Conservation (phyloP, 106 monocot species). For the Posidonia australis region DNA sequence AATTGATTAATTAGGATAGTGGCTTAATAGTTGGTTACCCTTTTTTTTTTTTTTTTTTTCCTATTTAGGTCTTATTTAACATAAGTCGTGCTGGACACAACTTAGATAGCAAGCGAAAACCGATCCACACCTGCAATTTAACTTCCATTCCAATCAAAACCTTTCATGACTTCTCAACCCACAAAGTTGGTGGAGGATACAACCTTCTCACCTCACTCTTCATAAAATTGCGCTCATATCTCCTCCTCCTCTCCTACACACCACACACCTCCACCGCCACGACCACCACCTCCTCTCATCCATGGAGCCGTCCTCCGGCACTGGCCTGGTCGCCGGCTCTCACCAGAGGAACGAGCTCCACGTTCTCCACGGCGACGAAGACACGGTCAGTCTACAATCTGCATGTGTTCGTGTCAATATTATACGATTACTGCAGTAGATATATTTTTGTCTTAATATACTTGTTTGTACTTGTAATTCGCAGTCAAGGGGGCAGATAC, state of each 20-base stretch:
- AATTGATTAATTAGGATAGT: no score
- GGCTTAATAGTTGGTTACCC: no score
- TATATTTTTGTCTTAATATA: neutral
- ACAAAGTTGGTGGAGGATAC: constrained; percentile 54
- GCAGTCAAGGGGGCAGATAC: constrained; percentile 8
- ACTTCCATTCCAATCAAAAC: constrained; percentile 60
- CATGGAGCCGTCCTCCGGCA: constrained; percentile 36
- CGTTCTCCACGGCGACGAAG: constrained; percentile 36
- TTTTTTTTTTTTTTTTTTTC: no score
- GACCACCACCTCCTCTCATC: neutral
- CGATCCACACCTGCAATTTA: neutral
- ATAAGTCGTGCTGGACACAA: no score
- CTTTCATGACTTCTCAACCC: constrained; percentile 50
- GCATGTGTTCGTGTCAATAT: no score
- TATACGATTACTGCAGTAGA: no score
- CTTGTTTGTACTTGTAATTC: neutral
- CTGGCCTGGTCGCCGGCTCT: constrained; percentile 45
- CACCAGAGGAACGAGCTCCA: constrained; percentile 38
- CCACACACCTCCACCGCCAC: neutral
- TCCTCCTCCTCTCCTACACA: constrained; percentile 3
- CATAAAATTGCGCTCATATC: constrained; percentile 4
- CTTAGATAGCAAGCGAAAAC: constrained; percentile 37
- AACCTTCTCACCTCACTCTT: constrained; percentile 17
- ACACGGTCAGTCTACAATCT: constrained; percentile 21
- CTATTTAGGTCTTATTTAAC: no score